A percentile compares a stretch with the other conserved stretches of the same genome.
These are phyloP conservation scores for Paramecium sexaurelia DNA, from an alignment of 73 alveolate species.

Conservation along the genomic window DNA sequence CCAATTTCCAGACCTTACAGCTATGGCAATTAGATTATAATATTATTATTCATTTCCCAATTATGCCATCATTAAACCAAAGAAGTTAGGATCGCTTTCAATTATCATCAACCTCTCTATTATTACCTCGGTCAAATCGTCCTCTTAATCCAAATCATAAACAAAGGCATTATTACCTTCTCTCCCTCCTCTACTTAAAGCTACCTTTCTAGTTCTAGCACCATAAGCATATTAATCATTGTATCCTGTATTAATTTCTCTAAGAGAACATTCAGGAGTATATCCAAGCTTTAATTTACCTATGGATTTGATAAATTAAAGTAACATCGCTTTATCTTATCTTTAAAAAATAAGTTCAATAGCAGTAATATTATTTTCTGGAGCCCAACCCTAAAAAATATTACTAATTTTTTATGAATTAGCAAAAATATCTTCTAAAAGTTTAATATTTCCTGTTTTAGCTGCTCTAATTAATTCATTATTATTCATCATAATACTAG, in stretches of 20 bases:
- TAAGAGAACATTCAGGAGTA: not conserved
- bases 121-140: conserved; percentile 31
- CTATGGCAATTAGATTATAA: conserved; percentile 72
- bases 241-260: conserved; percentile 86
- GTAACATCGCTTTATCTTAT: conserved; percentile 73
- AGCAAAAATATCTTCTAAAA: conserved; percentile 72
- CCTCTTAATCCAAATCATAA: conserved; percentile 73
- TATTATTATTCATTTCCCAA: conserved; percentile 64
- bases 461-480: conserved; percentile 66
- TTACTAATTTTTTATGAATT: conserved; percentile 57
- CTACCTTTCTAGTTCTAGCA: conserved; percentile 85
- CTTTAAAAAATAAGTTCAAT: conserved; percentile 78
- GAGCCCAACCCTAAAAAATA: conserved; percentile 28
- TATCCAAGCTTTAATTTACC: not conserved
- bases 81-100: conserved; percentile 71
- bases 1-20: conserved; percentile 89
- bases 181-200: conserved; percentile 93
- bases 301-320: not conserved
- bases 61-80: conserved; percentile 78
- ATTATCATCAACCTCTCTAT: conserved; percentile 70
- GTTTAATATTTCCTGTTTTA: conserved; percentile 71
- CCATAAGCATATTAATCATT: conserved; percentile 89
- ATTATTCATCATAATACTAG: not conserved
- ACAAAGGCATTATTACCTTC: conserved; percentile 98
- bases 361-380: conserved; percentile 70